Evolutionary conservation across 441 rosid genomes (phyloP), one percentile per base, ranked within the genome.

Genomic region (Heliophila coronopifolia): DNA sequence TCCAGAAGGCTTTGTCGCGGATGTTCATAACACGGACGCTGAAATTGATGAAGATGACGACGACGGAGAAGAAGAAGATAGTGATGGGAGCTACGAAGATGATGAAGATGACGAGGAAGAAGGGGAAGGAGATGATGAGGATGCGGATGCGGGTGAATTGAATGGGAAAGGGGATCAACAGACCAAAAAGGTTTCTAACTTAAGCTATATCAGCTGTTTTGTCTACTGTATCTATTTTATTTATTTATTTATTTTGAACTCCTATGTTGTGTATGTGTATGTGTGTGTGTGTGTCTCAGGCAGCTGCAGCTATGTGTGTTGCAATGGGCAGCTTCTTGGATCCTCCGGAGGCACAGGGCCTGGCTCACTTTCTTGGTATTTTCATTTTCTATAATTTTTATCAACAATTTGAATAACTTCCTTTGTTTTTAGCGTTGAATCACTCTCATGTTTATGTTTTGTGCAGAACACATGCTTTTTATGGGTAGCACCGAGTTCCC

Each of bases 251-350:
- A 40, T 34, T 43, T 20, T 34, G 2, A 13, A 44, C 49, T 32
- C 31, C 8, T 20, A 15, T 19, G 22, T n/a, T 48, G 32, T 14
- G 27, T 55, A 32, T 5, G n/a, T n/a, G n/a, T n/a, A n/a, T n/a
- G n/a, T n/a, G n/a, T n/a, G n/a, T n/a, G n/a, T 30, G 49, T 4
- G 9, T 24, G 32, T 45, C 28, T 40, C 70, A 91, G 98, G 98
- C 98, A 32, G 98, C 98, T 24, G 98, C 98, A 35, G 98, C 98
- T 47, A 84, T 92, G 98, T 87, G 94, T 66, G 95, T 92, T 16
- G 85, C 84, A 40, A 77, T 87, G 78, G 98, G 98, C 8, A 92
- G 98, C 82, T 87, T 92, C 75, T 78, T 75, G 65, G 96, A 92
- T 58, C 98, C 98, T 59, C 60, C 68, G 3, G 96, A 87, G 70